Evolutionary conservation across 768 basidiomycete genomes (phyloP).

Genomic region (Suillus americanus): DNA sequence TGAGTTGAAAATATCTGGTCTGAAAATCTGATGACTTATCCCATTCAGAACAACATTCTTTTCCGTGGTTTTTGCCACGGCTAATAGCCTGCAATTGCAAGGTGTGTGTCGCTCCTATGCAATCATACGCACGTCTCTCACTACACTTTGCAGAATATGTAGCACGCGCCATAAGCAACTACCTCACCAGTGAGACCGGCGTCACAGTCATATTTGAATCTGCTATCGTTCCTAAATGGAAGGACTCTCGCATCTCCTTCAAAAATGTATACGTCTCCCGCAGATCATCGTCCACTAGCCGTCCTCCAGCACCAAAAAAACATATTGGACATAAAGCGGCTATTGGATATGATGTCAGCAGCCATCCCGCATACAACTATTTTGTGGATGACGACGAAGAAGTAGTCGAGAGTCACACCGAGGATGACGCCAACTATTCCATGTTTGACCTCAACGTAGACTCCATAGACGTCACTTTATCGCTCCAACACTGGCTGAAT

Average conservation of each 20-base stretch:
- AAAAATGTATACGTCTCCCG: slow-evolving; percentile 95
- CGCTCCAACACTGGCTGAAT: slow-evolving; percentile 89
- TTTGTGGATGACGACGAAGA: slow-evolving; percentile 61
- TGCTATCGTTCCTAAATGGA: slow-evolving; percentile 97
- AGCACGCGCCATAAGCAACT: slow-evolving; percentile 86
- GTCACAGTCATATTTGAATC: slow-evolving; percentile 95
- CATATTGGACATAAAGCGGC: slow-evolving; percentile 53
- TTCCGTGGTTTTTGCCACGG: slow-evolving; percentile 85
- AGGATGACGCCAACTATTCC: slow-evolving; percentile 73
- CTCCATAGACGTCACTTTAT: slow-evolving; percentile 93
- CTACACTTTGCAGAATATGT: slow-evolving; percentile 59
- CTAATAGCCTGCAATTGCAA: slow-evolving; percentile 86
- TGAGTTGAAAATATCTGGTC: slow-evolving; percentile 11
- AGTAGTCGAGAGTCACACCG: slow-evolving; percentile 26
- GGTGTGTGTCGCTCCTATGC: slow-evolving; percentile 41
- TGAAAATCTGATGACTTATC: slow-evolving; percentile 7
- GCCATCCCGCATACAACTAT: slow-evolving; percentile 69
- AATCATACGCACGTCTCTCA: neutral
- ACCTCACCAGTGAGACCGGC: slow-evolving; percentile 91
- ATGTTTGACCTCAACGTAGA: slow-evolving; percentile 94
- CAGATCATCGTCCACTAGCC: slow-evolving; percentile 44
- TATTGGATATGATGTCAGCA: slow-evolving; percentile 73
- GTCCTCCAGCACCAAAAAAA: slow-evolving; percentile 17
- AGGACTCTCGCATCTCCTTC: slow-evolving; percentile 93
- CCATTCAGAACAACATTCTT: slow-evolving; percentile 84